Evolutionary conservation across 306 rosid genomes (phyloP), one percentile per base, ranked within the genome.

Genomic region (Citrullus amarus): DNA sequence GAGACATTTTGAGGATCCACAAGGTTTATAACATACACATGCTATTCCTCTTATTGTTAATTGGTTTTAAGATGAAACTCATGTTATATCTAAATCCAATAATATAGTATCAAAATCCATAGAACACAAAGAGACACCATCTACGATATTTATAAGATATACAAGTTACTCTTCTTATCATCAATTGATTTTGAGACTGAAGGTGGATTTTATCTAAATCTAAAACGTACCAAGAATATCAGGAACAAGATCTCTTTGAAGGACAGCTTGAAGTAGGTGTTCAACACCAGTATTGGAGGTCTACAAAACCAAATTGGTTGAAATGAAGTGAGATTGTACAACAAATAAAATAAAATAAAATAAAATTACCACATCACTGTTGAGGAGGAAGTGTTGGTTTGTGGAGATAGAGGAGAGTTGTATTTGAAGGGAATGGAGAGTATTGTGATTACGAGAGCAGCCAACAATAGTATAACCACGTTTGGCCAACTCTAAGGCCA

Each of bases 391-490:
- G 77, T 93, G 98, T 9, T 62, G 80, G 43, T 32, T 79, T 6
- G 87, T 12, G 10, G 46, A 30, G 16, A 58, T 4, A 11, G 32
- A 78, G 39, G 89, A 81, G 73, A 91, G 88, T 17, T 88, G 85
- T 25, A 83, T 77, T 70, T 79, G 85, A 70, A 93, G 93, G 10
- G 91, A 74, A 56, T 62, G 74, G 34, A 91, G 93, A 67, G 80
- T 86, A 58, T 87, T 91, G 65, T 91, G 93, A 12, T 90, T 6
- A 8, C 98, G 96, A 62, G 93, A 88, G 77, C 97, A 93, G 0
- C 98, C 97, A 57, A 93, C 83, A 1, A 93, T 65, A 0, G 89
- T 83, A 80, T 93, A 97, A 12, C 97, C 97, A 16, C 83, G 85
- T 75, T 80, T 88, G 2, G 93, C 91, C 76, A 93, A 44, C 80